These are phyloP conservation scores for Cyanidioschyzon merolae DNA, from an alignment of 23 red algal genomes.

Conservation along the genomic window DNA sequence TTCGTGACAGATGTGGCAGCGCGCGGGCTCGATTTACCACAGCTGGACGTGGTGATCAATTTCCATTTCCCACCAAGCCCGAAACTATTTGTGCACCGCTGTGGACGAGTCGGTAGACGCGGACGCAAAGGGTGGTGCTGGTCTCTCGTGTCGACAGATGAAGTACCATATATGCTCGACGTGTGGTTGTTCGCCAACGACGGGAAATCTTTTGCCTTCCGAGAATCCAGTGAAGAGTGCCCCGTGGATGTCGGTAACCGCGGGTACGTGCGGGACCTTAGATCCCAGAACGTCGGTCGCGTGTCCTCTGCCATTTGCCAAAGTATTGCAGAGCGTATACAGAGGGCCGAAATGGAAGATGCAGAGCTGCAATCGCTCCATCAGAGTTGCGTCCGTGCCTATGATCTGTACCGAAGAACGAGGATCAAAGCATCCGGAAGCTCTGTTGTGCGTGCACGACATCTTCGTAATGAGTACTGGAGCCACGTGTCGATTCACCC, in stretches of 20 bases:
- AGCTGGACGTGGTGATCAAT: slow-evolving; percentile 79
- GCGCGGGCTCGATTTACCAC: slow-evolving; percentile 79
- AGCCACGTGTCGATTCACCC: neutral
- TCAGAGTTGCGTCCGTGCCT: neutral
- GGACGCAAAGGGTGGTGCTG: slow-evolving; percentile 46
- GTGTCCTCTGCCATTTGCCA: neutral
- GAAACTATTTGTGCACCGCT: slow-evolving; percentile 88
- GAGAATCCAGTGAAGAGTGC: no score
- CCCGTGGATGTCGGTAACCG: no score
- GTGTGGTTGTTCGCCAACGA: neutral
- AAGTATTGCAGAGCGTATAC: neutral
- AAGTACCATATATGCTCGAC: neutral
- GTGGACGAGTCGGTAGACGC: slow-evolving; percentile 61
- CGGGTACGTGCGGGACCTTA: no score
- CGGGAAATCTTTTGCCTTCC: no score
- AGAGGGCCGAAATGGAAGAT: neutral
- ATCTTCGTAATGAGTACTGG: neutral
- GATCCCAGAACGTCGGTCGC: neutral
- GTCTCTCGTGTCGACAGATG: slow-evolving; percentile 61
- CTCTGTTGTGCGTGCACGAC: neutral
- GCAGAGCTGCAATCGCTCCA: neutral
- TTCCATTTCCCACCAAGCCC: slow-evolving; percentile 75
- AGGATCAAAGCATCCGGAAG: neutral
- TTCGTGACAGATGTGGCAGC: slow-evolving; percentile 96
- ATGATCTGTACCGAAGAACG: neutral